phyloP scores from a whole-genome alignment of 2,329 filamentous ascomycete genomes.

The Neoarthrinium moseri region DNA sequence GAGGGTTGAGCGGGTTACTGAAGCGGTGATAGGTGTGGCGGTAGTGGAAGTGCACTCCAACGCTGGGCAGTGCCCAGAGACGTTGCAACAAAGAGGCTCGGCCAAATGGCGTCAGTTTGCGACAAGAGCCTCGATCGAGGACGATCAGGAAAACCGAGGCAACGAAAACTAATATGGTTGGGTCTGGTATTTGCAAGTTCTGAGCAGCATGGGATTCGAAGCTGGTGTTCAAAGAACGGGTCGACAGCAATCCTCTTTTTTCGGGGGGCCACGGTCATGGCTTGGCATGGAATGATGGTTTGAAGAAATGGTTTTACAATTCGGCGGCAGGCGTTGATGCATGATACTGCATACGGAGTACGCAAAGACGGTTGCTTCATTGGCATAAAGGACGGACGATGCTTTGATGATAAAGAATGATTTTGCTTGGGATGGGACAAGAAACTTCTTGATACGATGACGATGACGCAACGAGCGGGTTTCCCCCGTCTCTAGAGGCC shows the following conservation, averaged over 20 bases:
- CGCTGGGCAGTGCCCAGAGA: neutral
- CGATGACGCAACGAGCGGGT: no score
- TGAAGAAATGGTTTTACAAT: neutral
- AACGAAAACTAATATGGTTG: neutral
- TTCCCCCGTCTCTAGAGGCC: no score
- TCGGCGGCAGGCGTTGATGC: neutral
- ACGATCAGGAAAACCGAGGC: no score
- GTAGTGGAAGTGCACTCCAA: neutral
- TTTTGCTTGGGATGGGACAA: no score
- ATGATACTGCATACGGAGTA: neutral
- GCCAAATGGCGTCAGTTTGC: neutral
- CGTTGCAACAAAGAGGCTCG: neutral
- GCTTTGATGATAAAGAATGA: no score
- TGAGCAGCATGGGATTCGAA: neutral
- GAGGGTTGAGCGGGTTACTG: slow-evolving; percentile 1
- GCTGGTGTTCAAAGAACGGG: neutral
- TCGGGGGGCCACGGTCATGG: neutral
- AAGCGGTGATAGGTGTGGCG: slow-evolving; percentile 2
- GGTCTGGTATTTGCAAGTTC: neutral
- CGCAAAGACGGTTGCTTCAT: no score
- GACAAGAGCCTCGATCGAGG: neutral
- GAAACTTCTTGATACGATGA: no score
- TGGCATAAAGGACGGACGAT: no score
- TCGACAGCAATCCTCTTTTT: neutral
- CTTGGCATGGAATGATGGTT: neutral